Evolutionary conservation across 129 eudicot genomes (phyloP).

Genomic region (Kitagawia praeruptora): DNA sequence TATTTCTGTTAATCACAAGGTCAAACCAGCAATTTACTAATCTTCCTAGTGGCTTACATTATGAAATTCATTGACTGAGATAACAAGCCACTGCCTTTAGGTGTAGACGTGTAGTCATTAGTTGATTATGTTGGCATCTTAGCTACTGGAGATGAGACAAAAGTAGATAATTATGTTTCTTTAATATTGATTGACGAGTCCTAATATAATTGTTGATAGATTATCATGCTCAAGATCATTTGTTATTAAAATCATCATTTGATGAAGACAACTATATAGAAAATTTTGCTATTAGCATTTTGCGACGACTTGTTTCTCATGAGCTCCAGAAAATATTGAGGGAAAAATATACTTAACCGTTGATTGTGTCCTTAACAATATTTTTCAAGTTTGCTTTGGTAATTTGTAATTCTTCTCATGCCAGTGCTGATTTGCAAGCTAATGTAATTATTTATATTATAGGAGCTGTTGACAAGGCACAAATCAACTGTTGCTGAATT

Average conservation of each 20-base stretch:
- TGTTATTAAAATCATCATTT: background rate
- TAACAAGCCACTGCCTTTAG: background rate
- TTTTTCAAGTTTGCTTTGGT: background rate
- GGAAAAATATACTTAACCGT: background rate
- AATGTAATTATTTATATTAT: conserved; percentile 18
- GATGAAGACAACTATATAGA: background rate
- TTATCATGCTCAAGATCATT: background rate
- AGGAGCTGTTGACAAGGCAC: conserved; percentile 91
- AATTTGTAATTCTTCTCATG: background rate
- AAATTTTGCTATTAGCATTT: background rate
- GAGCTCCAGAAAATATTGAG: background rate
- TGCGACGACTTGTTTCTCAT: background rate
- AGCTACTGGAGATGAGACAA: background rate
- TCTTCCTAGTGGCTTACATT: too few relatives aligned
- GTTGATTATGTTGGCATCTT: background rate
- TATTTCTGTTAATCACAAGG: too few relatives aligned
- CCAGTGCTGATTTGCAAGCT: background rate
- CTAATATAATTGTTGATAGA: too few relatives aligned
- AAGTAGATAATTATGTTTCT: too few relatives aligned
- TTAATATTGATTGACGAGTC: too few relatives aligned
- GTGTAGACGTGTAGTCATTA: background rate
- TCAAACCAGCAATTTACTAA: too few relatives aligned
- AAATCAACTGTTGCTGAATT: conserved; percentile 87
- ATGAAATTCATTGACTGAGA: background rate
- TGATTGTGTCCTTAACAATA: background rate